Percentiles rank a stretch among this genome's conserved stretches.
Evolutionary conservation across 345 rosid species (phyloP).

Genomic region (Eucalyptus sp.): DNA sequence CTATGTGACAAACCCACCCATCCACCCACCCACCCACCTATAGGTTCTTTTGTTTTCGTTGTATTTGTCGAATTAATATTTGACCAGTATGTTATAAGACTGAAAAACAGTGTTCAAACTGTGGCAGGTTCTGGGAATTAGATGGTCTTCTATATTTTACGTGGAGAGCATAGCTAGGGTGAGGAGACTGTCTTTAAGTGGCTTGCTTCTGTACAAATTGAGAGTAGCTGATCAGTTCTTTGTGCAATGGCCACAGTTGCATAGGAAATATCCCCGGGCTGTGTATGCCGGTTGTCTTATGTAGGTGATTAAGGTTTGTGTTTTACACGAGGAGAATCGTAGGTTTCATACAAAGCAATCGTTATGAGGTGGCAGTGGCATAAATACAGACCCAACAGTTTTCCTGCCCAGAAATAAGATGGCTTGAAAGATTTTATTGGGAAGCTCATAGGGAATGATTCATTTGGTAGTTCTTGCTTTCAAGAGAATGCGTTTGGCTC

Average conservation of each 20-base stretch:
- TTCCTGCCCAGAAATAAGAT: background rate
- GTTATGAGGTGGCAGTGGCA: background rate
- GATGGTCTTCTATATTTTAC: slow-evolving; percentile 79
- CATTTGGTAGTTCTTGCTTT: background rate
- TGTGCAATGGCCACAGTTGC: slow-evolving; percentile 91
- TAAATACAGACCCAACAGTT: background rate
- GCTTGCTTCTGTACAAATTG: slow-evolving; percentile 71
- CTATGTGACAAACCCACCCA: background rate
- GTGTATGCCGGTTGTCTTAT: slow-evolving; percentile 78
- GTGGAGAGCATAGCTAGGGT: slow-evolving; percentile 97
- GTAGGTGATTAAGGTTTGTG: slow-evolving; percentile 18
- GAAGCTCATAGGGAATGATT: background rate
- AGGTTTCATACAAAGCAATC: background rate
- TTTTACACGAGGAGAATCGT: background rate
- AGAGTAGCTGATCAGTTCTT: slow-evolving; percentile 71
- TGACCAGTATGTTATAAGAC: background rate
- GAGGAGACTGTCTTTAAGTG: slow-evolving; percentile 75
- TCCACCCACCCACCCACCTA: background rate
- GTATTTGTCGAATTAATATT: background rate
- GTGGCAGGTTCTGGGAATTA: slow-evolving; percentile 56
- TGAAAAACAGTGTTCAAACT: background rate
- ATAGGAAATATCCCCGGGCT: slow-evolving; percentile 54
- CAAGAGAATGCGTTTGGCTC: background rate
- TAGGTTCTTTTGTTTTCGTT: background rate
- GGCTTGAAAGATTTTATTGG: background rate